Conservation (phyloP, 441 rosid genomes). For the Populus hybrid region DNA sequence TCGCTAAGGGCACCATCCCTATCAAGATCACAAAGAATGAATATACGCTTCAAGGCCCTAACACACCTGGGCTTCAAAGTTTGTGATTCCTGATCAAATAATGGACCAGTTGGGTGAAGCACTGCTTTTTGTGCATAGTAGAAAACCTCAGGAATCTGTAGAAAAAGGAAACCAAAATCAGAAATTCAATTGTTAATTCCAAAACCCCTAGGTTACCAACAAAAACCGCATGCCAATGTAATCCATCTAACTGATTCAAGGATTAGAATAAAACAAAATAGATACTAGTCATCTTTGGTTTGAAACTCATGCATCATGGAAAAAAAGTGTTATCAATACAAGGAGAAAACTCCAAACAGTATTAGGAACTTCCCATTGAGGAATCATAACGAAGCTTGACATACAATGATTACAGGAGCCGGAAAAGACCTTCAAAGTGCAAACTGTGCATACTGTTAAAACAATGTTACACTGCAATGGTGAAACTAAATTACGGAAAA, state of each 20-base stretch:
- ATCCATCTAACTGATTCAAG: neutral
- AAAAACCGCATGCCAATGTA: neutral
- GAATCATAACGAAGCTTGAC: neutral
- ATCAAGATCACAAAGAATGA: slow-evolving; percentile 67
- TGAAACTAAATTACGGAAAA: neutral
- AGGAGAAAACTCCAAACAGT: neutral
- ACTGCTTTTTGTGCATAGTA: slow-evolving; percentile 80
- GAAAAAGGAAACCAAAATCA: slow-evolving; percentile 1
- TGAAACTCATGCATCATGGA: neutral
- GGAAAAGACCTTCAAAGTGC: neutral
- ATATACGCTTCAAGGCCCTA: slow-evolving; percentile 80
- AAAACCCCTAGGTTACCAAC: neutral
- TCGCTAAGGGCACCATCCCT: slow-evolving; percentile 63
- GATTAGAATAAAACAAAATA: neutral
- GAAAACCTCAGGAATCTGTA: slow-evolving; percentile 66
- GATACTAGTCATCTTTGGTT: neutral
- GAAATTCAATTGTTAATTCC: neutral
- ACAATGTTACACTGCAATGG: neutral
- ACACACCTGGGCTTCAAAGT: slow-evolving; percentile 78
- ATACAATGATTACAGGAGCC: neutral
- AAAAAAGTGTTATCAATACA: neutral
- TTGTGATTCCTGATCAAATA: slow-evolving; percentile 76
- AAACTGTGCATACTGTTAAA: neutral
- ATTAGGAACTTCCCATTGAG: neutral
- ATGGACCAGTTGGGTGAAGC: slow-evolving; percentile 65